Evolutionary conservation across 192 early-diverging fungal species (phyloP), one percentile per base, ranked within the genome.

Genomic region (Chytriomyces sp.): DNA sequence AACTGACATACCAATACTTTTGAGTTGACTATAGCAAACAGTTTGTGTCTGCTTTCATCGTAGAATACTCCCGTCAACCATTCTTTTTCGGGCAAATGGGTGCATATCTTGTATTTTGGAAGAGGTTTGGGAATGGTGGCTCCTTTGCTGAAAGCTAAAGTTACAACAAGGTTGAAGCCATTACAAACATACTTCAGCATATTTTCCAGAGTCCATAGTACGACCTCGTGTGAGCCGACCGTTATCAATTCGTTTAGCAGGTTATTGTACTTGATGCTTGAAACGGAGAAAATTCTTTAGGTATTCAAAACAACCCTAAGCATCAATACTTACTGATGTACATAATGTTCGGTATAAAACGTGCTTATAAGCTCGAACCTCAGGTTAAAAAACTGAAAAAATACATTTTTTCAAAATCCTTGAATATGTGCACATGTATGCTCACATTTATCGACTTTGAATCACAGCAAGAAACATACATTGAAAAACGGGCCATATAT

Each of bases 1-100:
- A 25, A 17, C 7, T 3, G 28, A 39, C 70, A 17, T 58, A 84
- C 79, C 72, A 83, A 22, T 30, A 85, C 66, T 28, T 65, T 59
- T 10, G 76, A 76, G 31, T 78, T 80, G 28, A 83, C 59, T 5
- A 79, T 62, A 6, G 77, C 73, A 44, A 61, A 85, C 2, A 83
- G 30, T 32, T 55, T 39, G 17, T 39, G 30, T 12, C 61, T 73
- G 38, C 56, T 70, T 28, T 77, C 73, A 39, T 81, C 72, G 3
- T 83, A 28, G n/a, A 55, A 78, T 25, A 78, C 56, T 10, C 55
- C 55, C 17, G 74, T 67, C 30, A 85, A 80, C 83, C 83, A 85
- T 32, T 78, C 66, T 49, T 85, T 71, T 4, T 22, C 22, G 19
- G 70, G 57, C 17, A 83, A 64, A 4, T 62, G 44, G 2, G 82